Base-by-base conservation (phyloP, 768 basidiomycete species). In the Agaricus blazei region DNA sequence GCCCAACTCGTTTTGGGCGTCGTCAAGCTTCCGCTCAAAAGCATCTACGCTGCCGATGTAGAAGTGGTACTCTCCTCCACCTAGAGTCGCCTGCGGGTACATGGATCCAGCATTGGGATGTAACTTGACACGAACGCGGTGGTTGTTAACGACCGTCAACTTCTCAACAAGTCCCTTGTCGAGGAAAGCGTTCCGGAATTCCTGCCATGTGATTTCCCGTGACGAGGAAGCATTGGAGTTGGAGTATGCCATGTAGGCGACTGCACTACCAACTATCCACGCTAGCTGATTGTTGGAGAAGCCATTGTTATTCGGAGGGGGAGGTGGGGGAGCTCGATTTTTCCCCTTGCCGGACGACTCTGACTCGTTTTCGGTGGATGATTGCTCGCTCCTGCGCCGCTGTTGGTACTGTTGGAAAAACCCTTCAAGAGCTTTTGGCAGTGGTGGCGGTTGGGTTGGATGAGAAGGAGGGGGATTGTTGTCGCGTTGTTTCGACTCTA, bases 171-270 rank as follows among this genome's bases (percentile, higher is more conserved):
- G 82, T 42, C 93, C 96, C 67, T 95, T 94, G 71, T 96, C 89
- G 45, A 99, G 87, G 77, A 99, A 93, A 9, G 93, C 93, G 44
- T 92, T 95, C 51, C 94, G 85, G 76, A 99, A 99, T 71, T 98
- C 97, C 72, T 98, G 95, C 96, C 97, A 99, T 60, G 97, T 99
- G 62, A 99, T 98, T 73, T 99, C 97, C 57, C 89, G 83, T 1
- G 88, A 83, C 26, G 74, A 71, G 3, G 79, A 72, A 0, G 74
- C 69, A 38, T 73, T 75, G 11, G 84, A 79, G 55, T 82, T 75
- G 12, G 81, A 80, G 62, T 86, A 89, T 12, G 87, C 74, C 62
- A 87, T 78, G 63, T 84, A 87, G 23, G 82, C 80, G 12, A 83
- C 76, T 27, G 81, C 79, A 51, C 85, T 73, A 3, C 73, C 75